Evolutionary conservation across 768 basidiomycete species (phyloP), one percentile per base, ranked within the genome.

Genomic region (Xerocomellus dryophilus): DNA sequence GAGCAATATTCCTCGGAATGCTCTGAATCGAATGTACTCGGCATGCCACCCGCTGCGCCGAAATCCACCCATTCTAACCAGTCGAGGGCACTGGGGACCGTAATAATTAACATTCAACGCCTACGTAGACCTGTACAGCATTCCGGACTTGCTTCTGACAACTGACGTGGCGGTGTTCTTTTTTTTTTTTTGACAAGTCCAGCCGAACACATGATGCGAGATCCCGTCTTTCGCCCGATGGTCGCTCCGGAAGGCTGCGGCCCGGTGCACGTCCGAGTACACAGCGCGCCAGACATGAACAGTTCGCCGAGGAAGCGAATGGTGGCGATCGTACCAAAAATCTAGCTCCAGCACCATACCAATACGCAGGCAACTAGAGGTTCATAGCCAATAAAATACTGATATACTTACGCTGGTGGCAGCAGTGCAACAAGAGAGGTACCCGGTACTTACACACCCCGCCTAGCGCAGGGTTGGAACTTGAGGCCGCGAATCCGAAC

Each of bases 391-490:
- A 63, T 63, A 70, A 70, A 50, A 70, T 70, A 70, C 61, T 68
- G 61, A 63, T 70, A 70, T 70, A 70, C 69, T 70, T 70, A 70
- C 69, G 69, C 68, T 57, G 63, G 45, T 53, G 48, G 56, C 64
- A 58, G 58, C 61, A 56, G 50, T 60, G 58, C 62, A 58, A 70
- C 68, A 69, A 61, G 41, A 59, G 40, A 56, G 50, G 52, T 55
- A 65, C 51, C 53, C 29, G 56, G 68, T 64, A 70, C 68, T 70
- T 71, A 70, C 70, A 70, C 55, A 70, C 68, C 66, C 70, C 55
- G 42, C 66, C 64, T 70, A 71, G 51, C 57, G 61, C 57, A 66
- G 61, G 54, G 60, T 36, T 57, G 41, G 20, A 54, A 59, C 66
- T 66, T 61, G 68, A 68, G 53, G 56, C 46, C 47, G 54, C 39